Evolutionary conservation across 108 stramenopile genomes (phyloP), one percentile per base, ranked within the genome.

Genomic region (Cyclotella atomus): DNA sequence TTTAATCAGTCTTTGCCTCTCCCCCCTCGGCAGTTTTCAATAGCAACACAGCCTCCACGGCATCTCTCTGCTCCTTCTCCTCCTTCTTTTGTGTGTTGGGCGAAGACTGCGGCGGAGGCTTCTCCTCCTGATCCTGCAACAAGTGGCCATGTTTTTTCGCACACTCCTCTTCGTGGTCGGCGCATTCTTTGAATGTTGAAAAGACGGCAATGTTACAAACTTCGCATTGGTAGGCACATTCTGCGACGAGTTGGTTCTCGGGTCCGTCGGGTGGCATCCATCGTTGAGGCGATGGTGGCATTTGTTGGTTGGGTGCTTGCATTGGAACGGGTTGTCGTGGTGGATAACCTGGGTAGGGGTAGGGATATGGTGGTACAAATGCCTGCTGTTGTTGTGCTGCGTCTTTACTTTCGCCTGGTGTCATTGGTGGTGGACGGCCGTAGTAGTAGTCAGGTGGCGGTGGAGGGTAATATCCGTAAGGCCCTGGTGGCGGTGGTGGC

Each of bases 201-300:
- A 74, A 74, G 52, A 74, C 63, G 20, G 64, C 73, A 24, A 20
- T 47, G 12, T 32, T 43, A 43, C 73, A 74, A 16, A 74, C 64
- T 59, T 74, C 73, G 32, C 73, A 74, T 49, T 74, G 73, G 45
- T 47, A 74, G 1, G 73, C 73, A 35, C 50, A 74, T 44, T 74
- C 73, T 7, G 45, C 54, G 19, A n/a, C n/a, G n/a, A n/a, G n/a
- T n/a, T n/a, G 56, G 21, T 38, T 32, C 54, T 43, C 36, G 2
- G 43, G 29, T 16, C 1, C 1, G 2, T 44, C 25, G 7, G 5
- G 8, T 8, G 63, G 63, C 9, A 49, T 6, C 41, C 41, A 62
- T 44, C 15, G 41, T 44, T 41, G 10, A 1, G 61, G 61, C 41
- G 61, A 43, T 1, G 65, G 65, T 7, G 52, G 47, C 1, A 50